A percentile compares a stretch with the other conserved stretches of the same genome.
phyloP scores from a whole-genome alignment of 2,329 filamentous ascomycete genomes.

The Cladophialophora carrionii region DNA sequence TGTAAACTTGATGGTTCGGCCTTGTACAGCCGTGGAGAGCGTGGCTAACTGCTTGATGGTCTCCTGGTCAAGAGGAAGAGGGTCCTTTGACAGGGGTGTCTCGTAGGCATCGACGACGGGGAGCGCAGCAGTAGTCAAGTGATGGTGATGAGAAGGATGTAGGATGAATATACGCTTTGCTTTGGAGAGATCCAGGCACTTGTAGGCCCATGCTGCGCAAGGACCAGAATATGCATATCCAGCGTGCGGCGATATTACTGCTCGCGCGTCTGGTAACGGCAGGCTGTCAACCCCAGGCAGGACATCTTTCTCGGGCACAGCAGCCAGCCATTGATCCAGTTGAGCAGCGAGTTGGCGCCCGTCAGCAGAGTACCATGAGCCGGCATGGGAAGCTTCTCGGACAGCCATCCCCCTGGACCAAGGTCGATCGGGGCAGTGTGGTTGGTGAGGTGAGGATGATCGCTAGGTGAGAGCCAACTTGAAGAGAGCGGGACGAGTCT shows the following conservation, averaged over 20 bases:
- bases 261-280: constrained; percentile 73
- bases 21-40: constrained; percentile 39
- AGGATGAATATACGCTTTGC: constrained; percentile 91
- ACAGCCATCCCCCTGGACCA: constrained; percentile 43
- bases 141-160: constrained; percentile 87
- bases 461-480: not conserved
- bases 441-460: constrained; percentile 5
- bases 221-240: constrained; percentile 90
- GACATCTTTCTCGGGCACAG: constrained; percentile 66
- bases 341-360: constrained; percentile 63
- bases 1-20: constrained; percentile 43
- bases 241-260: constrained; percentile 93
- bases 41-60: constrained; percentile 47
- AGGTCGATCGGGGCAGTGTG: not conserved
- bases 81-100: constrained; percentile 50
- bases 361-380: constrained; percentile 79
- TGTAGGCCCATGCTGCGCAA: constrained; percentile 94
- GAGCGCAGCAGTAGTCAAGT: constrained; percentile 75
- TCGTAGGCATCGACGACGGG: constrained; percentile 65
- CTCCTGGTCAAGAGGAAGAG: constrained; percentile 51
- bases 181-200: constrained; percentile 76
- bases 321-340: constrained; percentile 73
- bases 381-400: constrained; percentile 73
- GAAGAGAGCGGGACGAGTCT: not conserved
- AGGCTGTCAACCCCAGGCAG: constrained; percentile 62